A percentile compares a stretch with the other conserved stretches of the same genome.
Evolutionary conservation across 305 asterid species (phyloP).

Genomic region (Andrographis paniculata): DNA sequence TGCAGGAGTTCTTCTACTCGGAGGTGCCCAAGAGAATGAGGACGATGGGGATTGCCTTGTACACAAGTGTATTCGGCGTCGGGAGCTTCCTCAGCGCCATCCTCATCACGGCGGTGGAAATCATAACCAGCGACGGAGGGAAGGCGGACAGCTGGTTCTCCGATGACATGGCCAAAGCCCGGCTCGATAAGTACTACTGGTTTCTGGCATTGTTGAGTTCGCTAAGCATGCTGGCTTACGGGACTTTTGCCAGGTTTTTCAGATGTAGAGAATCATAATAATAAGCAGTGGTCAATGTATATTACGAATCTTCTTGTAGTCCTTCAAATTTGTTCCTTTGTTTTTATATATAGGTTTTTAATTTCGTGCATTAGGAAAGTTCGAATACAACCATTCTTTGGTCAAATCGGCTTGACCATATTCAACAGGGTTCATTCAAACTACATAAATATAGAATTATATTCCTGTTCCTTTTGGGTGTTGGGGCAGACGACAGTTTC

Average conservation of each 20-base stretch:
- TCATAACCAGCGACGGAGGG: conserved; percentile 26
- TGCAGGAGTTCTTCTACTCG: conserved; percentile 84
- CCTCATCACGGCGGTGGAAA: conserved; percentile 52
- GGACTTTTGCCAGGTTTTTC: conserved; percentile 39
- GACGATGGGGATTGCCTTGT: conserved; percentile 82
- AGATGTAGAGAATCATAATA: conserved; percentile 15
- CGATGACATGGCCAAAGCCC: conserved; percentile 60
- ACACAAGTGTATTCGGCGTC: conserved; percentile 81
- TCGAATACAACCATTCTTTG: too few species aligned
- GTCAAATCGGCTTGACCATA: too few species aligned
- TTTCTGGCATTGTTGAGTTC: conserved; percentile 48
- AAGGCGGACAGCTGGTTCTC: conserved; percentile 56
- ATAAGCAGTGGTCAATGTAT: too few species aligned
- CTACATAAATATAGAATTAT: too few species aligned
- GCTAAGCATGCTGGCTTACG: conserved; percentile 39
- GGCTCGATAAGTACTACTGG: conserved; percentile 83
- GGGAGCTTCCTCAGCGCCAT: conserved; percentile 78
- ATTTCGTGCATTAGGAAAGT: too few species aligned
- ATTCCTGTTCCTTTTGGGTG: too few species aligned
- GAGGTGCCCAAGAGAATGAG: conserved; percentile 76
- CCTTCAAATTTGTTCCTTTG: too few species aligned
- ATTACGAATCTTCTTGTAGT: too few species aligned
- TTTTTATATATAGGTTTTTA: too few species aligned
- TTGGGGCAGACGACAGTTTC: not conserved
- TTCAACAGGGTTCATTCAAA: too few species aligned